Percentiles rank a stretch among this genome's conserved stretches.
These are phyloP conservation scores for Hippophae rhamnoides DNA, from an alignment of 306 rosid species.

Conservation along the genomic window DNA sequence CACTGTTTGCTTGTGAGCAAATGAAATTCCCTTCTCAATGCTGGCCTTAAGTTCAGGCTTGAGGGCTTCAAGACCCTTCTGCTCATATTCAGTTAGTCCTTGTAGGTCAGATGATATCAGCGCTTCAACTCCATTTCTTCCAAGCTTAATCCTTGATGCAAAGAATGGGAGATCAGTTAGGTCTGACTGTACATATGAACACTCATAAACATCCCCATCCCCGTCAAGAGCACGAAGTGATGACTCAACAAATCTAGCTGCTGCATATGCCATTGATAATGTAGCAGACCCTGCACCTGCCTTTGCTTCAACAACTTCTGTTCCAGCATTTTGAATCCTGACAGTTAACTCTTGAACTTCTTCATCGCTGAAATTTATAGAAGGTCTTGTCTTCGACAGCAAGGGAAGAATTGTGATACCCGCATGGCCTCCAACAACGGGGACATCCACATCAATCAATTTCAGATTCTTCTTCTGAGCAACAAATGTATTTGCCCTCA, in stretches of 20 bases:
- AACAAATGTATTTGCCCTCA: conserved; percentile 96
- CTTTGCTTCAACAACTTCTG: conserved; percentile 97
- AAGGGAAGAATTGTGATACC: conserved; percentile 91
- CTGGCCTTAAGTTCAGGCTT: too few relatives aligned
- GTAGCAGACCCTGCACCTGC: conserved; percentile 99
- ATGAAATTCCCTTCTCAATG: too few relatives aligned
- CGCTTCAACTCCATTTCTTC: conserved; percentile 85
- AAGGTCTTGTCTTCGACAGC: conserved; percentile 74
- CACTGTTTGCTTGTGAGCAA: too few relatives aligned
- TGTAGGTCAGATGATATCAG: conserved; percentile 70
- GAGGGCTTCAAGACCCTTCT: too few relatives aligned
- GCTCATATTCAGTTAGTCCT: conserved; percentile 21
- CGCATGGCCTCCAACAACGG: conserved; percentile 92
- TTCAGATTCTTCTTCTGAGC: conserved; percentile 86
- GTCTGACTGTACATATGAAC: conserved; percentile 70
- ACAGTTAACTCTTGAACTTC: conserved; percentile 68
- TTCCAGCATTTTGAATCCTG: conserved; percentile 93
- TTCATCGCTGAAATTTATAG: conserved; percentile 58
- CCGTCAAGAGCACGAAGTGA: conserved; percentile 94
- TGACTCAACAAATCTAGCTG: conserved; percentile 94
- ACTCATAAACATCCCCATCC: conserved; percentile 89
- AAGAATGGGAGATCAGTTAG: conserved; percentile 88
- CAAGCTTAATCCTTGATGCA: conserved; percentile 90
- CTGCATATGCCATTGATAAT: conserved; percentile 97
- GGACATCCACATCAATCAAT: conserved; percentile 94